Conservation (phyloP, 257 asterid genomes). For the Capsicum pubescens region DNA sequence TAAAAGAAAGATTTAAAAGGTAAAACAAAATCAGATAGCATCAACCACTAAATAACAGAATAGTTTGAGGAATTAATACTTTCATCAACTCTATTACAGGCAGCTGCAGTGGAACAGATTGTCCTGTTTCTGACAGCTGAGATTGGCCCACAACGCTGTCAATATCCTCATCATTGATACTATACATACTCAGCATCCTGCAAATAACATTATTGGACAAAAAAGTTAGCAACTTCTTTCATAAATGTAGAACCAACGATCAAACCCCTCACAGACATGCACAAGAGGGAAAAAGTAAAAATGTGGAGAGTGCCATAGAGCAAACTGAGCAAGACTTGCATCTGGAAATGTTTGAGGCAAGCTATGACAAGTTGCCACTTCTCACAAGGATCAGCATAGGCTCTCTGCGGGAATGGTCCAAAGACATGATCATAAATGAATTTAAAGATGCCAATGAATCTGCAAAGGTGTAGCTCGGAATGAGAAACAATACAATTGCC, state of each 20-base stretch:
- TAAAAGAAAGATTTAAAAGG: not conserved
- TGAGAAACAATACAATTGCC: not conserved
- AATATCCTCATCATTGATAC: slow-evolving; percentile 75
- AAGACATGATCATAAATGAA: slow-evolving; percentile 92
- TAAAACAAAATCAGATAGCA: slow-evolving; percentile 26
- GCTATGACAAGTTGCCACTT: slow-evolving; percentile 94
- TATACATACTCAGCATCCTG: slow-evolving; percentile 94
- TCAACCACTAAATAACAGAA: slow-evolving; percentile 21
- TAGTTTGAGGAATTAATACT: slow-evolving; percentile 51
- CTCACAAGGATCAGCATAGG: slow-evolving; percentile 88
- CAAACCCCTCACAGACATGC: not conserved
- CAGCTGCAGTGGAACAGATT: slow-evolving; percentile 66
- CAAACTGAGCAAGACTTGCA: slow-evolving; percentile 51
- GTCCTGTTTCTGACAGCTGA: slow-evolving; percentile 60
- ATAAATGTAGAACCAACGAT: slow-evolving; percentile 20
- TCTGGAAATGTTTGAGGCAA: slow-evolving; percentile 85
- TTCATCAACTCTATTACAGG: slow-evolving; percentile 85
- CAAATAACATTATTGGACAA: slow-evolving; percentile 39
- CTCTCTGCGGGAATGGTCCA: slow-evolving; percentile 97
- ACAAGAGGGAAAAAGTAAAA: slow-evolving; percentile 1
- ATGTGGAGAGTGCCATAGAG: not conserved
- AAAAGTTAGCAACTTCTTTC: slow-evolving; percentile 33
- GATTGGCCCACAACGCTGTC: slow-evolving; percentile 67
- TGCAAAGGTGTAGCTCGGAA: slow-evolving; percentile 41
- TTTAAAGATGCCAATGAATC: slow-evolving; percentile 95